Conservation (phyloP, 352 stramenopile genomes). For the Phytophthora palmivora region DNA sequence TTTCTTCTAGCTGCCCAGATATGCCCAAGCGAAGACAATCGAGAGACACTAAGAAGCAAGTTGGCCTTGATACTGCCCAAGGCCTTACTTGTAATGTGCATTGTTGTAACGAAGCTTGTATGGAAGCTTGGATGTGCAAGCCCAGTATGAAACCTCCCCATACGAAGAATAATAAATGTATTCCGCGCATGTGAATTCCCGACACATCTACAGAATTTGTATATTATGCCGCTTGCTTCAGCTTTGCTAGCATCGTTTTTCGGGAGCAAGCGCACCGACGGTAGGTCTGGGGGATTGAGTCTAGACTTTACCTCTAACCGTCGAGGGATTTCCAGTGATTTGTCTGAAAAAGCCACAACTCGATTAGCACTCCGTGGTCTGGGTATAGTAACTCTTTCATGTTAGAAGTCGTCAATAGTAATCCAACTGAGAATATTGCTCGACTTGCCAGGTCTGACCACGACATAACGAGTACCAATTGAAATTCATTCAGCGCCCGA, state of each 20-base stretch:
- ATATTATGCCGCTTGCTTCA: background rate
- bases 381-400: slow-evolving; percentile 15
- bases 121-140: slow-evolving; percentile 19
- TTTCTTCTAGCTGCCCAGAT: slow-evolving; percentile 18
- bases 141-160: slow-evolving; percentile 24
- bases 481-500: slow-evolving; percentile 19
- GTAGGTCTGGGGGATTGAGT: background rate
- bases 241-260: background rate
- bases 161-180: slow-evolving; percentile 9
- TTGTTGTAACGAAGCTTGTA: slow-evolving; percentile 9
- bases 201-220: background rate
- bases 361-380: background rate
- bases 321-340: background rate
- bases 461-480: slow-evolving; percentile 12
- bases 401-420: slow-evolving; percentile 12
- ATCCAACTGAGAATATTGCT: slow-evolving; percentile 6
- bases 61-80: slow-evolving; percentile 34
- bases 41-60: slow-evolving; percentile 40
- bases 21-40: slow-evolving; percentile 29
- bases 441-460: slow-evolving; percentile 8
- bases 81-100: slow-evolving; percentile 31
- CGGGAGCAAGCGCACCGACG: background rate
- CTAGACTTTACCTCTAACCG: slow-evolving; percentile 4
- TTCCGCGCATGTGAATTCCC: background rate
- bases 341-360: slow-evolving; percentile 7